Base-by-base conservation (phyloP, 352 stramenopile species). In the Globisporangium irregulare region DNA sequence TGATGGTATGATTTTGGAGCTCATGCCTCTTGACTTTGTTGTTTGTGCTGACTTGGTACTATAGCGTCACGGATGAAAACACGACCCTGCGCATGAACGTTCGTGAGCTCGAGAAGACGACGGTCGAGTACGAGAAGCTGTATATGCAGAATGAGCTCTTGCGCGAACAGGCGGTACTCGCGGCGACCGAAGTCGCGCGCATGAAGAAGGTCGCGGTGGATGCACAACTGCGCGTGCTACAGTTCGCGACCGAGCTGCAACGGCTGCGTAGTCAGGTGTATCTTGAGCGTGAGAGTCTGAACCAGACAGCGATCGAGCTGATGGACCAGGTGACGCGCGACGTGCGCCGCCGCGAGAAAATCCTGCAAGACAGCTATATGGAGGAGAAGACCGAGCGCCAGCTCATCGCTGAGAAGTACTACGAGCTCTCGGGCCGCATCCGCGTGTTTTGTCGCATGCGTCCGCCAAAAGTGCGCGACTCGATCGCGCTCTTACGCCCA, bases 341-440 rank as follows among this genome's bases (percentile, higher is more conserved):
- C 43, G 76, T 89, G 1, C 66, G 71, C 0, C 64, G 71, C n/a
- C 77, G 88, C 1, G 85, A 95, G 58, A 59, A 79, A 10, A 72
- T 86, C 15, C 64, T 96, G 41, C 88, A 93, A 64, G 74, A 82
- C 36, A 82, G 76, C 18, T 88, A 93, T 54, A 32, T 90, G 32
- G 79, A 77, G 1, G 87, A 96, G 71, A 94, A 92, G 73, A 79
- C 71, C 7, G 86, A 95, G 77, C 77, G 87, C 3, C 78, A 92
- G 65, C 68, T 76, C 0, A 92, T 98, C 32, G 81, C 94, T 0
- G 91, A 98, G 71, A 93, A 97, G 68, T 90, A 93, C 56, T 92
- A 97, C 46, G 92, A 98, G 64, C 76, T 98, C 22, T 94, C 94
- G 1, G 94, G 94, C 4, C 94, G 94, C 56, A 98, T 98, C 58